These are phyloP conservation scores for Xylariaceae sp. DNA, from an alignment of 2,329 filamentous ascomycete species.

Conservation along the genomic window DNA sequence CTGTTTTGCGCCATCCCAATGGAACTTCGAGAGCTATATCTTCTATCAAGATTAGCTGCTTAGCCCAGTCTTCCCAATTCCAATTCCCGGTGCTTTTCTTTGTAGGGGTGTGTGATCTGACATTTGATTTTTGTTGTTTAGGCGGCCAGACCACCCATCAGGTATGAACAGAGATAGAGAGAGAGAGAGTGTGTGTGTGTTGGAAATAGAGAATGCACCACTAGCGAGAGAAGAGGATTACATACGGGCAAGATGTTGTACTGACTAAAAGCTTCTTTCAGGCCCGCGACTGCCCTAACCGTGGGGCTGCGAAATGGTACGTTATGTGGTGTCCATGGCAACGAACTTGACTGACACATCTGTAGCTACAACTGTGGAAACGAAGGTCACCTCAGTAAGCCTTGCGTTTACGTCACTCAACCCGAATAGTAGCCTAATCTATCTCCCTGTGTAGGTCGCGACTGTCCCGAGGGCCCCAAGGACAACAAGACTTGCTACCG, in stretches of 20 bases:
- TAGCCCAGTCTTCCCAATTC: conserved; percentile 15
- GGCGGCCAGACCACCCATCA: conserved; percentile 78
- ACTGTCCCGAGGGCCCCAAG: conserved; percentile 88
- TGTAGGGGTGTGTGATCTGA: conserved; percentile 36
- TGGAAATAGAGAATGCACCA: not conserved
- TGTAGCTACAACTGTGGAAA: conserved; percentile 50
- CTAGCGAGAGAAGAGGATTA: conserved; percentile 2
- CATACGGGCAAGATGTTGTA: conserved; percentile 28
- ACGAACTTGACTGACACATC: conserved; percentile 32
- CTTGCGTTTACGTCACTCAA: conserved; percentile 30
- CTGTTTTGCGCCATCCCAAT: not conserved
- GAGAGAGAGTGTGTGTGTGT: conserved; percentile 15
- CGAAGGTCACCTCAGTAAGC: conserved; percentile 79
- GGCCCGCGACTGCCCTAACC: conserved; percentile 87
- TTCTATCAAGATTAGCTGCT: conserved; percentile 29
- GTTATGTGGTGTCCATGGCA: conserved; percentile 39
- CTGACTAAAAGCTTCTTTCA: conserved; percentile 46
- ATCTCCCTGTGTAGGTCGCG: conserved; percentile 68
- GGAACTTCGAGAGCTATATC: conserved; percentile 1
- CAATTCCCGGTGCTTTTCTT: conserved; percentile 18
- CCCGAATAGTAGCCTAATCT: conserved; percentile 27
- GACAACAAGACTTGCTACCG: conserved; percentile 82
- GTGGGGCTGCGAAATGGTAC: conserved; percentile 82
- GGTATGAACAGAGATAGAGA: conserved; percentile 57
- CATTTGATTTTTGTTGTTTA: conserved; percentile 47